phyloP scores from a whole-genome alignment of 2,329 filamentous ascomycete species.

The Paraconiothyrium brasiliense region DNA sequence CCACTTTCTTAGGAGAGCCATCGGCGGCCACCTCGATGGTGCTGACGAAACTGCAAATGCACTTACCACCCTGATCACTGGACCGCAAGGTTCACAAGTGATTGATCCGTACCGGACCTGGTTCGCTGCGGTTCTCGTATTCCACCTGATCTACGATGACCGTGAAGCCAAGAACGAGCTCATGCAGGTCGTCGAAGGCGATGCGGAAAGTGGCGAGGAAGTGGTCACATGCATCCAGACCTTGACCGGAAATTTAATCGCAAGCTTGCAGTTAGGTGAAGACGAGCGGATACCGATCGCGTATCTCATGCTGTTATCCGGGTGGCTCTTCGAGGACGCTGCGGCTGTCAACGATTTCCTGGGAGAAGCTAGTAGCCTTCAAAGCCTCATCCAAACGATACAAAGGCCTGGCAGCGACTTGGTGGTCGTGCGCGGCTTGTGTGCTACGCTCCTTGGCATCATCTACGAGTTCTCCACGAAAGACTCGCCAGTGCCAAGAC shows the following conservation, averaged over 20 bases:
- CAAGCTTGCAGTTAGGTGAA: slow-evolving; percentile 76
- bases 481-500: slow-evolving; percentile 87
- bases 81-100: slow-evolving; percentile 67
- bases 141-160: slow-evolving; percentile 86
- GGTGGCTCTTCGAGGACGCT: slow-evolving; percentile 92
- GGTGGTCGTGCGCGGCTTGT: slow-evolving; percentile 79
- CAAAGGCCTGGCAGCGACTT: slow-evolving; percentile 63
- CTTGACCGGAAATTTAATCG: slow-evolving; percentile 84
- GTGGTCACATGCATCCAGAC: slow-evolving; percentile 94
- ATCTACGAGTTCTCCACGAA: slow-evolving; percentile 98
- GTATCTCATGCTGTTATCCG: slow-evolving; percentile 87
- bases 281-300: slow-evolving; percentile 83
- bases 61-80: slow-evolving; percentile 79
- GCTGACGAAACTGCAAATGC: slow-evolving; percentile 88
- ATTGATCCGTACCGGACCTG: slow-evolving; percentile 87
- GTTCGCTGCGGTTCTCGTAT: slow-evolving; percentile 87
- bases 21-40: slow-evolving; percentile 82
- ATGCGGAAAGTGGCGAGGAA: slow-evolving; percentile 89
- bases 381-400: slow-evolving; percentile 81
- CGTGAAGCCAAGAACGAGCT: slow-evolving; percentile 79
- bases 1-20: slow-evolving; percentile 88
- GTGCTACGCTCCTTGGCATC: slow-evolving; percentile 83
- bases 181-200: slow-evolving; percentile 86
- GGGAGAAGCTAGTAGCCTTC: slow-evolving; percentile 89
- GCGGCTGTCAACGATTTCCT: slow-evolving; percentile 93